phyloP scores from a whole-genome alignment of 495 filamentous ascomycete genomes.

The Tuber indicum region DNA sequence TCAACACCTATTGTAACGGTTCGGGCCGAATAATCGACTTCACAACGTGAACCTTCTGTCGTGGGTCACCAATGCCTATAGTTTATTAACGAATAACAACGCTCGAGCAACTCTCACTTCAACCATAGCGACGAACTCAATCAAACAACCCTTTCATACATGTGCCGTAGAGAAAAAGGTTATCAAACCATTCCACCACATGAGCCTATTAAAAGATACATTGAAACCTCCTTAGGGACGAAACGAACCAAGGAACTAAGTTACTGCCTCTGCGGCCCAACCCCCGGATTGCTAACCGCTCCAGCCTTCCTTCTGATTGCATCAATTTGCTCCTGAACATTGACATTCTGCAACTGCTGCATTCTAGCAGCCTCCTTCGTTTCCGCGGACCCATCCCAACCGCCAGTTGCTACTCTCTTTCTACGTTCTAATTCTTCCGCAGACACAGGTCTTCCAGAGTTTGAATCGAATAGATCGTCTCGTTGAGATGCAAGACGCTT shows the following conservation, averaged over 20 bases:
- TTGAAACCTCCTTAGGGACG: not conserved
- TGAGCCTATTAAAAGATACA: not conserved
- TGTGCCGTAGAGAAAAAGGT: not conserved
- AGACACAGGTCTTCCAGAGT: constrained; percentile 57
- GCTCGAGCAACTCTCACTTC: not conserved
- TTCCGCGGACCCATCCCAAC: constrained; percentile 59
- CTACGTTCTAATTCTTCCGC: constrained; percentile 70
- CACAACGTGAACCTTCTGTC: not conserved
- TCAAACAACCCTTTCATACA: not conserved
- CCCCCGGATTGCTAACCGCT: constrained; percentile 40
- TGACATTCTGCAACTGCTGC: constrained; percentile 56
- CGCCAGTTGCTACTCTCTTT: constrained; percentile 60
- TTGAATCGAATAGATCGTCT: constrained; percentile 80
- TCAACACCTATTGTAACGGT: not conserved
- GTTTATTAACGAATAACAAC: not conserved
- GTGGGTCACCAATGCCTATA: not conserved
- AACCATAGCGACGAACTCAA: not conserved
- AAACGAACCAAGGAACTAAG: not conserved
- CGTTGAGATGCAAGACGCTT: constrained; percentile 94
- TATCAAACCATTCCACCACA: not conserved
- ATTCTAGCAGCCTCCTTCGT: constrained; percentile 53
- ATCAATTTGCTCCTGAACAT: constrained; percentile 66
- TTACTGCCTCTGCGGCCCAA: constrained; percentile 38
- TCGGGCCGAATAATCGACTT: not conserved
- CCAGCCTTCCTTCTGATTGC: constrained; percentile 61